Evolutionary conservation across 768 basidiomycete species (phyloP), one percentile per base, ranked within the genome.

Genomic region (Lentinula raphanica): DNA sequence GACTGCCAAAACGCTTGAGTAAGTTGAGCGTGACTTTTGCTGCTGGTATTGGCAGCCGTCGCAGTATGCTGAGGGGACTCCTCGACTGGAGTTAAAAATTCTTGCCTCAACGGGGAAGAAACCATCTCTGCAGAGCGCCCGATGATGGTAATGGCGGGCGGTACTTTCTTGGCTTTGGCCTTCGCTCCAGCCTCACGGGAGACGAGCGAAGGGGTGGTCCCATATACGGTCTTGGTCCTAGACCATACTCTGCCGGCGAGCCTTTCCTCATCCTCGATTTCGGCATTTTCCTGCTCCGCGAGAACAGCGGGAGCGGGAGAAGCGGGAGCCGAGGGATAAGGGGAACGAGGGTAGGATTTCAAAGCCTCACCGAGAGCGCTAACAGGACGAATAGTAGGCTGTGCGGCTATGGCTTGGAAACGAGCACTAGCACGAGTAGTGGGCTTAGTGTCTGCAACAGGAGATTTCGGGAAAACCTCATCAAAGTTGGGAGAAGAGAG

Each of bases 1-100:
- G 76, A 73, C 51, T 74, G 66, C 78, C 79, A 80, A 60, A 80
- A 80, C n/a, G 72, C 76, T 42, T 77, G 69, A 32, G 66, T 75
- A 32, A 79, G 56, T 29, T 35, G 38, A 50, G 29, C 31, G 12
- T 29, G 19, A 35, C 7, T 21, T 29, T 50, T 35, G 17, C 31
- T 28, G 3, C 2, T 17, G 8, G 27, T 25, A 19, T 44, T 29
- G 9, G 27, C 40, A 28, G 25, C 40, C 9, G 40, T 45, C 27
- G 44, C 32, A n/a, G 54, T 56, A 13, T 15, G 54, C 31, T 45
- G 53, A 54, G 53, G n/a, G 12, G 27, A 45, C 44, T 56, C 54
- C 27, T 44, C 21, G 17, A 56, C 28, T 17, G 54, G 54, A 21
- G 40, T 31, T 9, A 56, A 17, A 29, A 56, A 56, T 21, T 56